Conservation (phyloP, 2,329 filamentous ascomycete genomes). For the Cyphellophora attinorum region DNA sequence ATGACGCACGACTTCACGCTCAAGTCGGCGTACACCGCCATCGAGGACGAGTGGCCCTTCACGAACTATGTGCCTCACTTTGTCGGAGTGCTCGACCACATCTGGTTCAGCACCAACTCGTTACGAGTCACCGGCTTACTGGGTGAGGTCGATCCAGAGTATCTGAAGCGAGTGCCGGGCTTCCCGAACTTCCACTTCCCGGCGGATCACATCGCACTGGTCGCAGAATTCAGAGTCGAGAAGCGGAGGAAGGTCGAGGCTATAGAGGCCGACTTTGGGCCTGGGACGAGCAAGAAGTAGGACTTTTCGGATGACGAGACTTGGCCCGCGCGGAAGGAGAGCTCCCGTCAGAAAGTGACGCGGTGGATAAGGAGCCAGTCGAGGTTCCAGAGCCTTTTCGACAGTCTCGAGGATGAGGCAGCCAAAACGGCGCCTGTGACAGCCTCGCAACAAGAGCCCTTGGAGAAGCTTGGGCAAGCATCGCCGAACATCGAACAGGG, state of each 20-base stretch:
- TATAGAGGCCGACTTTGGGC: slow-evolving; percentile 55
- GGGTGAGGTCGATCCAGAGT: slow-evolving; percentile 75
- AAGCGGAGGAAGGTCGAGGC: slow-evolving; percentile 68
- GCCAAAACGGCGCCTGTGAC: too few relatives aligned
- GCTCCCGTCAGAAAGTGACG: background rate
- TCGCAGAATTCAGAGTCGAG: slow-evolving; percentile 85
- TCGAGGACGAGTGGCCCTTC: slow-evolving; percentile 71
- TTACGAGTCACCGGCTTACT: slow-evolving; percentile 76
- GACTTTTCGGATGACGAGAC: slow-evolving; percentile 1
- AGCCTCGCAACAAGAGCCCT: too few relatives aligned
- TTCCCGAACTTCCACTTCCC: slow-evolving; percentile 95
- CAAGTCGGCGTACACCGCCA: slow-evolving; percentile 76
- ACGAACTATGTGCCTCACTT: slow-evolving; percentile 98
- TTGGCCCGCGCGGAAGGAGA: background rate
- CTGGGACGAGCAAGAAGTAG: slow-evolving; percentile 17
- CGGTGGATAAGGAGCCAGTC: background rate
- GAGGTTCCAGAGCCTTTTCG: background rate
- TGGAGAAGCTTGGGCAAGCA: too few relatives aligned
- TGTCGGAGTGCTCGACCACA: slow-evolving; percentile 85
- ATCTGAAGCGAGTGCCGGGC: slow-evolving; percentile 76
- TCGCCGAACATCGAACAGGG: too few relatives aligned
- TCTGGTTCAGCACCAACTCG: slow-evolving; percentile 92
- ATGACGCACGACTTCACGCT: slow-evolving; percentile 92
- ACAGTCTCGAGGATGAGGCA: too few relatives aligned
- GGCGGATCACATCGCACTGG: slow-evolving; percentile 81